Conservation (phyloP, 2,329 filamentous ascomycete species). For the Aspergillus uvarum region DNA sequence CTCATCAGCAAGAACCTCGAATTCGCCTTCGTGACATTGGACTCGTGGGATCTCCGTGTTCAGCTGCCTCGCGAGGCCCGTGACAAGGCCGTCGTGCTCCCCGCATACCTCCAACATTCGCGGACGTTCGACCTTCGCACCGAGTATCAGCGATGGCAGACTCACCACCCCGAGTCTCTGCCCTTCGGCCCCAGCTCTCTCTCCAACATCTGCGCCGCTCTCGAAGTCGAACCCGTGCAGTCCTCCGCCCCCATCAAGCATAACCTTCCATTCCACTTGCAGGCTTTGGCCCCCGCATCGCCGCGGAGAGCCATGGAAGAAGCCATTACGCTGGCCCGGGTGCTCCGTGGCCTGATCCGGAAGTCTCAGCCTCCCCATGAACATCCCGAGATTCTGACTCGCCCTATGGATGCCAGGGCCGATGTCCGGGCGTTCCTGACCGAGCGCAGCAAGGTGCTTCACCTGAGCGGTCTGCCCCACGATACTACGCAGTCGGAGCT, state of each 20-base stretch:
- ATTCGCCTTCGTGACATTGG: slow-evolving; percentile 97
- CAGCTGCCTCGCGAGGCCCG: slow-evolving; percentile 96
- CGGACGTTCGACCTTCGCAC: slow-evolving; percentile 94
- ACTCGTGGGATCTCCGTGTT: slow-evolving; percentile 97
- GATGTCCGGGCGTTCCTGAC: slow-evolving; percentile 95
- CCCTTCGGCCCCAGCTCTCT: slow-evolving; percentile 95
- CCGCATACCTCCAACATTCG: slow-evolving; percentile 95
- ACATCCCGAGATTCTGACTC: slow-evolving; percentile 89
- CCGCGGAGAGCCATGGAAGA: slow-evolving; percentile 97
- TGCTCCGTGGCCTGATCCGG: slow-evolving; percentile 86
- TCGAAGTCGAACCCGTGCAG: slow-evolving; percentile 97
- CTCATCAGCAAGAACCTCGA: slow-evolving; percentile 87
- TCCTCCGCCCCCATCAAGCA: slow-evolving; percentile 98
- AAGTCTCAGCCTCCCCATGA: slow-evolving; percentile 95
- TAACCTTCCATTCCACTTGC: slow-evolving; percentile 95
- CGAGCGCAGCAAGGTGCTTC: slow-evolving; percentile 95
- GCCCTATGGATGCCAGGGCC: slow-evolving; percentile 93
- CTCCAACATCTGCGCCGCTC: slow-evolving; percentile 94
- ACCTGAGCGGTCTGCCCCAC: slow-evolving; percentile 95
- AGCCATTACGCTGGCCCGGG: slow-evolving; percentile 87
- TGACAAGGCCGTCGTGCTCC: slow-evolving; percentile 95
- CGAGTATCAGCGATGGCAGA: slow-evolving; percentile 98
- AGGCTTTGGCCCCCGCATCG: slow-evolving; percentile 91
- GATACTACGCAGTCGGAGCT: slow-evolving; percentile 98
- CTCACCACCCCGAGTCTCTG: slow-evolving; percentile 94